Percentiles rank a stretch among this genome's conserved stretches.
Evolutionary conservation across 495 filamentous ascomycete species (phyloP).

Genomic region (Annulohypoxylon stygium): DNA sequence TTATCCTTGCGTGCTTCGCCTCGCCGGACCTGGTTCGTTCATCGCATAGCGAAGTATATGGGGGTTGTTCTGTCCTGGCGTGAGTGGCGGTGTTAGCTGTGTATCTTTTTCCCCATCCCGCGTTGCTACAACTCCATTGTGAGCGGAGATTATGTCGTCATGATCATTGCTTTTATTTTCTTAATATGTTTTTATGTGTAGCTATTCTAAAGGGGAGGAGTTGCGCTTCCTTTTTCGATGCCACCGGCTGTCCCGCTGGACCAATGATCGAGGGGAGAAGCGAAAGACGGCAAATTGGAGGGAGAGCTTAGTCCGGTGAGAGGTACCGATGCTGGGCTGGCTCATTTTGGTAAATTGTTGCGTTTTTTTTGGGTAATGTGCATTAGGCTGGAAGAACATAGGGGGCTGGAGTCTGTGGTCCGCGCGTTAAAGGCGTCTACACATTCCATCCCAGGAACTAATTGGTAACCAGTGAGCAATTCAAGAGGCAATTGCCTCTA

Average conservation of each 20-base stretch:
- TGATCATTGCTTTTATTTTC: slow-evolving; percentile 37
- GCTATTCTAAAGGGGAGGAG: slow-evolving; percentile 22
- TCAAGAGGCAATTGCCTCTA: slow-evolving; percentile 16
- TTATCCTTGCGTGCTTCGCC: slow-evolving; percentile 25
- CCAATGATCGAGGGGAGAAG: slow-evolving; percentile 16
- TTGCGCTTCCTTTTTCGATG: slow-evolving; percentile 11
- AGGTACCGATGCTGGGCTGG: slow-evolving; percentile 26
- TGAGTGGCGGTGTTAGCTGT: slow-evolving; percentile 29
- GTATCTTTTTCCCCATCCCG: slow-evolving; percentile 17
- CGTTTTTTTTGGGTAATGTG: slow-evolving; percentile 23
- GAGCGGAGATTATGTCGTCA: slow-evolving; percentile 36
- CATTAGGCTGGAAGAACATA: slow-evolving; percentile 11
- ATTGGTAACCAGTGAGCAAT: slow-evolving; percentile 39
- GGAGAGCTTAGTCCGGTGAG: slow-evolving; percentile 22
- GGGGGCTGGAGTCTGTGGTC: slow-evolving; percentile 33
- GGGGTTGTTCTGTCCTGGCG: slow-evolving; percentile 27
- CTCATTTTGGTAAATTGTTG: slow-evolving; percentile 42
- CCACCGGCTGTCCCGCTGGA: slow-evolving; percentile 15
- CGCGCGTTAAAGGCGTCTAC: slow-evolving; percentile 27
- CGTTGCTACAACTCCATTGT: slow-evolving; percentile 19
- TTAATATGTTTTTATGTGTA: slow-evolving; percentile 27
- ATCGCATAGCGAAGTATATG: slow-evolving; percentile 36
- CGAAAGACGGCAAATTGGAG: slow-evolving; percentile 16
- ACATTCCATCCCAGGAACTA: slow-evolving; percentile 40
- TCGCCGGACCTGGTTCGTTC: slow-evolving; percentile 23